Percentiles rank a stretch among this genome's conserved stretches.
Conservation (phyloP, 2,329 filamentous ascomycete species). For the Chaetoscypha palmicola region DNA sequence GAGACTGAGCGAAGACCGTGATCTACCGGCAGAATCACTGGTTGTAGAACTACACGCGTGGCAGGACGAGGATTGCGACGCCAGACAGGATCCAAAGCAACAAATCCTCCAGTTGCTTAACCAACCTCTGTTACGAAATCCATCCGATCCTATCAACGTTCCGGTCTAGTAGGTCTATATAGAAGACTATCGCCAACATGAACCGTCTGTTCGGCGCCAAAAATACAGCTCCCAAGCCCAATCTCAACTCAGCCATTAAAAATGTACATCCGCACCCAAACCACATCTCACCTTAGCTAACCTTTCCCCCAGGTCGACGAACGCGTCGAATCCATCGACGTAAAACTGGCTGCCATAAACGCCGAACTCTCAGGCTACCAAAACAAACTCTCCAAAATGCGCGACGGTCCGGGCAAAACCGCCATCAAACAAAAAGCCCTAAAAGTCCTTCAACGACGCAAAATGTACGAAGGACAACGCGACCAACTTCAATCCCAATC, state of each 20-base stretch:
- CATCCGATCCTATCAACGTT: neutral
- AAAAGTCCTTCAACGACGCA: constrained; percentile 86
- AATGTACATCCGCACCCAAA: constrained; percentile 52
- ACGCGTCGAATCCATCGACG: constrained; percentile 79
- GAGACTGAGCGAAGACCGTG: too few relatives aligned
- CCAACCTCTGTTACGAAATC: neutral
- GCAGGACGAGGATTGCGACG: too few relatives aligned
- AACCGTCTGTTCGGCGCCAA: constrained; percentile 93
- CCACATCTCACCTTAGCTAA: constrained; percentile 15
- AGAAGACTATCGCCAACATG: constrained; percentile 49
- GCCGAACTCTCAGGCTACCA: constrained; percentile 86
- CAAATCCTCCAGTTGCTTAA: too few relatives aligned
- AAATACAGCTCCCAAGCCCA: constrained; percentile 81
- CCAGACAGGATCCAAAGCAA: too few relatives aligned
- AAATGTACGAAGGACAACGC: constrained; percentile 88
- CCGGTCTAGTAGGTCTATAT: neutral
- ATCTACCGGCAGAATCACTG: too few relatives aligned
- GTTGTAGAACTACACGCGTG: too few relatives aligned
- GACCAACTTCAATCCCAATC: constrained; percentile 90
- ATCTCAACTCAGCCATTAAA: constrained; percentile 72
- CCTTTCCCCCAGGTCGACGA: constrained; percentile 56
- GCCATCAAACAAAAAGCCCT: constrained; percentile 92
- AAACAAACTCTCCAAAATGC: constrained; percentile 81
- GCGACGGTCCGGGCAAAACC: constrained; percentile 87
- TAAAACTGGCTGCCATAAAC: constrained; percentile 88